Base-by-base conservation (phyloP, 148 eudicot genomes). In the Vaccinium myrtillus region DNA sequence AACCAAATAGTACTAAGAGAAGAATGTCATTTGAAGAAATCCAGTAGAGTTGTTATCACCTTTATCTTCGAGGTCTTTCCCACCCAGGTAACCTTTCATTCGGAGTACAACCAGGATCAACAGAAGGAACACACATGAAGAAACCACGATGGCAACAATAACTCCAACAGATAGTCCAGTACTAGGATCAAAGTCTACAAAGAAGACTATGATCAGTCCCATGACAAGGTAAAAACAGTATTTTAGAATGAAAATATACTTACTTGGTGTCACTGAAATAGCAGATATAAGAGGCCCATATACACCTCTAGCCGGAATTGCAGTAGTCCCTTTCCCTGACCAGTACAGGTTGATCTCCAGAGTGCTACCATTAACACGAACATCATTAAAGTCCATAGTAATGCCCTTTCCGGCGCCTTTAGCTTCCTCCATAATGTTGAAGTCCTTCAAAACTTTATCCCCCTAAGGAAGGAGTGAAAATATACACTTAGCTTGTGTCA, bases 241-340 rank as follows among this genome's bases (percentile, higher is more conserved):
- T 7, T 55, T 63, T 19, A 78, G 30, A 80, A 78, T 58, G 48
- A 69, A 61, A 7, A 48, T 82, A 23, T 43, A 90, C 92, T 90
- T 81, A 96, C 99, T 94, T 25, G 98, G 98, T 84, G 95, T 96
- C 70, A 96, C 92, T 11, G 95, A 75, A 82, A 96, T 96, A 76
- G 93, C 98, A 71, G 98, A 96, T 90, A 96, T 89, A 79, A 94
- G 94, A 82, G 98, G 98, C 61, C 98, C 98, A 84, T 96, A 93
- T 77, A 90, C 91, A 56, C 93, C 91, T 88, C 94, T 85, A n/a
- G 27, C 56, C 51, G 98, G 99, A 88, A 96, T 73, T 61, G 91
- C 85, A 8, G 87, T 96, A n/a, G 98, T 96, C 63, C 99, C 98
- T 89, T 91, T 91, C 50, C 98, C 99, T 21, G 90, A 82, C 98